Evolutionary conservation across 768 basidiomycete genomes (phyloP), one percentile per base, ranked within the genome.

Genomic region (Paxillus rubicundulus): DNA sequence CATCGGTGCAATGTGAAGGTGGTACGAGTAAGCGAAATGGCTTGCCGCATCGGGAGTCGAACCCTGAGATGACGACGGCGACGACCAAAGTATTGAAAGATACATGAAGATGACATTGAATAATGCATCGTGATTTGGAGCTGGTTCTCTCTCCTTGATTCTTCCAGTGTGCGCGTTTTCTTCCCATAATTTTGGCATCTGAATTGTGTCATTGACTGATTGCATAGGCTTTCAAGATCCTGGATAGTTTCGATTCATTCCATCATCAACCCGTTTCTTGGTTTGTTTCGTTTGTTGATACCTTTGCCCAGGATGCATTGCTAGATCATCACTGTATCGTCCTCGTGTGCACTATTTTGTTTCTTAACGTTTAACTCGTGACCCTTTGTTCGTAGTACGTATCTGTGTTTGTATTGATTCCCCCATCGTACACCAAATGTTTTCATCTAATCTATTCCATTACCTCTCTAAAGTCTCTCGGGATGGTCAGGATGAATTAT

Each of bases 41-140:
- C 18, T 34, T 70, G 48, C 36, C 61, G 3, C 66, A 70, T 46
- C 66, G 68, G 36, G 67, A 68, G 33, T 68, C 67, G 10, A 57
- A 68, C 40, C 68, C 68, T 12, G 63, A 65, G 40, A 56, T 67
- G 30, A 64, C 33, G 47, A 57, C 58, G 14, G 36, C 60, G 38
- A 56, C 50, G 41, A 56, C 47, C 56, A 68, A 64, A 53, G 66
- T 53, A 21, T 51, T 53, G 18, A 67, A 60, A 46, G 64, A 66
- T 54, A 54, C 61, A 36, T 67, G 36, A 57, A 21, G 41, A 14
- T 16, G 36, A 21, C 39, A 53, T 37, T 45, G 56, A 55, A 44
- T 53, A 45, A 57, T 33, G 41, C 50, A 47, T 54, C 52, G 55
- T 39, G 6, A 5, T n/a, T 60, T 36, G n/a, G 50, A 50, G 53